Percentiles rank a stretch among this genome's conserved stretches.
Conservation (phyloP, 371 early-diverging fungal genomes). For the Mortierella sp. region DNA sequence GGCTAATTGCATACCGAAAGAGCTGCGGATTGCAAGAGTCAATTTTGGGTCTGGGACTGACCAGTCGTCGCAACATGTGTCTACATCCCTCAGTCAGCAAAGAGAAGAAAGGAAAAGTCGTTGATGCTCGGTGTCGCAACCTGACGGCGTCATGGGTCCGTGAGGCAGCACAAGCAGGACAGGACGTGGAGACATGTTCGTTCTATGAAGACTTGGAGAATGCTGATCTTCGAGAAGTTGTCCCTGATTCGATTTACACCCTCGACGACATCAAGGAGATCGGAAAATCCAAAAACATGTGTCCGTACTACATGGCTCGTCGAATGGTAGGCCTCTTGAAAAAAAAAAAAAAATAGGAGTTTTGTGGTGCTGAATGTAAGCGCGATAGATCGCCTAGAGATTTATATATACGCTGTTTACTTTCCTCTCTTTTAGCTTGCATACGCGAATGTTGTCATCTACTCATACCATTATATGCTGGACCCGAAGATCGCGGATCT, state of each 20-base stretch:
- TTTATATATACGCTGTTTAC: not conserved
- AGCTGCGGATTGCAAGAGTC: constrained; percentile 75
- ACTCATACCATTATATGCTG: constrained; percentile 99
- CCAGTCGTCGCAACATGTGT: constrained; percentile 97
- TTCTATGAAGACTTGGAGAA: constrained; percentile 87
- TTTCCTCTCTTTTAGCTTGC: constrained; percentile 66
- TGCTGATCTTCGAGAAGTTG: constrained; percentile 73
- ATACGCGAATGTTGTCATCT: constrained; percentile 98
- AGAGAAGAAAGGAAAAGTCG: constrained; percentile 87
- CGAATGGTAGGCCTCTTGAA: constrained; percentile 77
- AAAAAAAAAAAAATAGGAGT: too few species aligned
- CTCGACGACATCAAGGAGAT: constrained; percentile 92
- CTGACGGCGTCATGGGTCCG: constrained; percentile 97
- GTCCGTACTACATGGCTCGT: constrained; percentile 97
- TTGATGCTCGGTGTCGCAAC: constrained; percentile 93
- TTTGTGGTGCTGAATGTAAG: not conserved
- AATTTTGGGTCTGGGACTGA: constrained; percentile 96
- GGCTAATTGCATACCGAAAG: constrained; percentile 88
- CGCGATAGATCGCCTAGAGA: not conserved
- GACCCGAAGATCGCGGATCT: constrained; percentile 99
- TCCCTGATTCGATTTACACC: constrained; percentile 96
- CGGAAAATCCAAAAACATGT: constrained; percentile 79
- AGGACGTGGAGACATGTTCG: constrained; percentile 77
- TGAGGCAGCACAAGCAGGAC: constrained; percentile 64
- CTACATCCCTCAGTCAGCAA: constrained; percentile 88